phyloP scores from a whole-genome alignment of 352 stramenopile species.

The Phytophthora colocasiae region DNA sequence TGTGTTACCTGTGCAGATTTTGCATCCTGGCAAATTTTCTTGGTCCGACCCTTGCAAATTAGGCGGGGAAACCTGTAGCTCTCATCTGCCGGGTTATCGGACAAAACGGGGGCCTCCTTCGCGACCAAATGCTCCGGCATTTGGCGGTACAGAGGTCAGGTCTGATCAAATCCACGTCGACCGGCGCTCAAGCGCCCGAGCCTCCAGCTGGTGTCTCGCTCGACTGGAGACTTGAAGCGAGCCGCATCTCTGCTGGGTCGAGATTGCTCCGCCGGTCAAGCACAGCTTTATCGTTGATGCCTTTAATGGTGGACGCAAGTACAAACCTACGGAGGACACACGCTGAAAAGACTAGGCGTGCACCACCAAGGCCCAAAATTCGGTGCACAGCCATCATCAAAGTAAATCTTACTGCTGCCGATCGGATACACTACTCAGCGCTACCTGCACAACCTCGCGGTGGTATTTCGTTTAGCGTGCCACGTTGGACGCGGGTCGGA shows the following conservation, averaged over 20 bases:
- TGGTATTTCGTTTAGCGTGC: constrained; percentile 13
- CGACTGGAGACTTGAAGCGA: constrained; percentile 33
- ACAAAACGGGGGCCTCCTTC: constrained; percentile 6
- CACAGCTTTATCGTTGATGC: constrained; percentile 3
- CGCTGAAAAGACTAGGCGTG: constrained; percentile 13
- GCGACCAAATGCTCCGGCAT: neutral
- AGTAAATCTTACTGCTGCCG: constrained; percentile 2
- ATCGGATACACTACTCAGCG: neutral
- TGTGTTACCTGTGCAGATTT: no score
- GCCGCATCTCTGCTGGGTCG: constrained; percentile 18
- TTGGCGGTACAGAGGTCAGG: constrained; percentile 27
- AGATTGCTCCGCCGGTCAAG: constrained; percentile 4
- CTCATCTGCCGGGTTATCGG: constrained; percentile 27
- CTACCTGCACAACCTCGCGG: constrained; percentile 6
- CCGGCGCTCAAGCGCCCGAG: constrained; percentile 21
- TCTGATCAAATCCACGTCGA: constrained; percentile 24
- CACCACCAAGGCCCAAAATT: constrained; percentile 18
- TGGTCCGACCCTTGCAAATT: no score
- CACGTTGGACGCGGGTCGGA: constrained; percentile 22
- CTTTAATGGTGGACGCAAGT: neutral
- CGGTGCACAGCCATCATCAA: constrained; percentile 21
- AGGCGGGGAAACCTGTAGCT: no score
- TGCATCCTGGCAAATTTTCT: no score
- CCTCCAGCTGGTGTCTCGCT: constrained; percentile 26
- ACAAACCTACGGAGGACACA: constrained; percentile 2